These are phyloP conservation scores for Yamadazyma buinensis DNA, from an alignment of 1,139 yeast genomes.

Conservation along the genomic window DNA sequence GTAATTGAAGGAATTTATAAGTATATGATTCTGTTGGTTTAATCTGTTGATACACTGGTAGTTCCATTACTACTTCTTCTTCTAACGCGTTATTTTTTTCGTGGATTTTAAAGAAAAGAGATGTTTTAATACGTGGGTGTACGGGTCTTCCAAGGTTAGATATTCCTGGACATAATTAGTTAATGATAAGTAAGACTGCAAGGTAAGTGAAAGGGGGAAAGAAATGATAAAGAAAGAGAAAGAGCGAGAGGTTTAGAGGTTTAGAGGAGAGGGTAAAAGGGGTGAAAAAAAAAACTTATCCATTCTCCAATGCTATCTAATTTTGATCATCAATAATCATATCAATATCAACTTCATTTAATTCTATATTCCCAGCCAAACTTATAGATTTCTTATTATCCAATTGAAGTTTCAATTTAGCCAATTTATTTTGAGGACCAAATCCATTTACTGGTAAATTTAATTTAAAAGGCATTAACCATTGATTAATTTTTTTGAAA, in stretches of 20 bases:
- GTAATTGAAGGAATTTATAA: slow-evolving; percentile 58
- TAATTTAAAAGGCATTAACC: slow-evolving; percentile 67
- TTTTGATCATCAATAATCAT: slow-evolving; percentile 60
- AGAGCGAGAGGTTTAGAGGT: too few relatives aligned
- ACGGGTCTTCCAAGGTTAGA: too few relatives aligned
- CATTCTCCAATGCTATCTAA: slow-evolving; percentile 18
- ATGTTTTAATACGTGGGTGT: too few relatives aligned
- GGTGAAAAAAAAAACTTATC: neutral
- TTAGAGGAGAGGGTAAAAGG: neutral
- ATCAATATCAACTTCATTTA: slow-evolving; percentile 69
- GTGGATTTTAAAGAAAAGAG: too few relatives aligned
- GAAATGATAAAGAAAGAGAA: too few relatives aligned
- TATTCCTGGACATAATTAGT: too few relatives aligned
- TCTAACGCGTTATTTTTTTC: slow-evolving; percentile 2
- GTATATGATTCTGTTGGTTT: slow-evolving; percentile 20
- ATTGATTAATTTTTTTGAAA: slow-evolving; percentile 55
- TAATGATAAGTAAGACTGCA: too few relatives aligned
- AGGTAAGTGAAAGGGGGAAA: too few relatives aligned
- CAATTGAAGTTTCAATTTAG: slow-evolving; percentile 42
- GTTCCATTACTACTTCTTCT: too few relatives aligned
- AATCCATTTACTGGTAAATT: slow-evolving; percentile 71
- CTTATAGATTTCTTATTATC: slow-evolving; percentile 47
- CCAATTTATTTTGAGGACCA: slow-evolving; percentile 58
- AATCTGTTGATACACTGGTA: slow-evolving; percentile 25
- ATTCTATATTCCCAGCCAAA: slow-evolving; percentile 61